Evolutionary conservation across 2,329 filamentous ascomycete genomes (phyloP).

Genomic region (Pestalotiopsis sp.): DNA sequence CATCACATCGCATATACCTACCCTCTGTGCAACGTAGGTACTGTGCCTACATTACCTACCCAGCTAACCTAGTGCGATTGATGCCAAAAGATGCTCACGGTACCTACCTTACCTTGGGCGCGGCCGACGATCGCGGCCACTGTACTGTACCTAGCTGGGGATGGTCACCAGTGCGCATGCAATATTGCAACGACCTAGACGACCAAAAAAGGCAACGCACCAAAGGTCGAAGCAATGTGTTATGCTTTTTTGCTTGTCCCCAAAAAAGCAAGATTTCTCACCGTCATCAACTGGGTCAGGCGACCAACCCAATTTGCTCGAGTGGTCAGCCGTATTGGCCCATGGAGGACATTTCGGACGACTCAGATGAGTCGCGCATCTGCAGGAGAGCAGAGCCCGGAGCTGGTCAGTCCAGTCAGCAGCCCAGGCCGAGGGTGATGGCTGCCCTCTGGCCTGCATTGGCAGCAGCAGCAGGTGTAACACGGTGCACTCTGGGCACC

Average conservation of each 20-base stretch:
- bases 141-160: not conserved
- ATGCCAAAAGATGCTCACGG: not conserved
- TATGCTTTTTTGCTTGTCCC: not conserved
- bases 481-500: slow-evolving; percentile 17
- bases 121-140: not conserved
- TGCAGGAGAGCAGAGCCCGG: slow-evolving; percentile 33
- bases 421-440: slow-evolving; percentile 29
- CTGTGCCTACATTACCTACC: not conserved
- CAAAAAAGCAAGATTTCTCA: slow-evolving; percentile 25
- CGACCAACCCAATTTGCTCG: slow-evolving; percentile 32
- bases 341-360: slow-evolving; percentile 24
- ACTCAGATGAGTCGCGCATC: slow-evolving; percentile 29
- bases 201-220: not conserved
- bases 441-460: slow-evolving; percentile 33
- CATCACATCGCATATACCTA: too few relatives aligned
- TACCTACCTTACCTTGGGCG: not conserved
- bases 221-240: not conserved
- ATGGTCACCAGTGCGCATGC: not conserved
- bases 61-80: not conserved
- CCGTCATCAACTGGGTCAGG: slow-evolving; percentile 30
- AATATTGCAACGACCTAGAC: not conserved
- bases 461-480: slow-evolving; percentile 19
- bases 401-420: slow-evolving; percentile 34
- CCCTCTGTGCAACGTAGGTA: too few relatives aligned
- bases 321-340: slow-evolving; percentile 36